Evolutionary conservation across 805 yeast species (phyloP), one percentile per base, ranked within the genome.

Genomic region (Grigorovia jiainica): DNA sequence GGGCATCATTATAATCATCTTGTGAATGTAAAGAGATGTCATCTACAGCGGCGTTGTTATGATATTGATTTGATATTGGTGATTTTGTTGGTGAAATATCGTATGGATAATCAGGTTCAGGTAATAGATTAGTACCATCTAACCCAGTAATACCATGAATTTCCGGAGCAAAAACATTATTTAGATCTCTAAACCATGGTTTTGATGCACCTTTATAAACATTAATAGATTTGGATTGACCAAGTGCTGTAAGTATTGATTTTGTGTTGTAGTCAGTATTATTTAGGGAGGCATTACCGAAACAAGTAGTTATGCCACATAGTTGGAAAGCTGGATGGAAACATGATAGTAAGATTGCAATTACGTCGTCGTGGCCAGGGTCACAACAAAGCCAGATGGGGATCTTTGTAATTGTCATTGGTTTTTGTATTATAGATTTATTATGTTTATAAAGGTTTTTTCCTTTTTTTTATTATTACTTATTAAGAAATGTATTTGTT

Each of bases 351-450:
- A 83, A 63, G 7, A 87, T 67, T 4, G 92, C 95, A 36, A 84
- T 72, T 1, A 84, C 80, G 53, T 87, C 96, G 55, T 87, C 95
- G 53, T 82, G 92, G 1, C 95, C 95, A 0, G 95, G 95, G 55
- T 87, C 95, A 60, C 95, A 87, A 61, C 87, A 95, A 10, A 87
- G 60, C 95, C 95, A 87, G 5, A 87, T 53, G 0, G 95, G 94
- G 17, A 78, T 73, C 43, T 50, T 48, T 13, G 45, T 42, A 11
- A 50, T 42, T 4, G 58, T 53, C 59, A 55, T 55, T 25, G 24
- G 30, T 16, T 9, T 7, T 33, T 23, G 18, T 38, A 13, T 19
- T 11, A 9, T 10, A 5, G 23, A 11, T 29, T 20, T 20, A 13
- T 7, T 19, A n/a, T 19, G 11, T 30, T 25, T 20, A 27, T 6